Evolutionary conservation across 1,284 basidiomycete genomes (phyloP), one percentile per base, ranked within the genome.

Genomic region (Pseudozyma flocculosa): DNA sequence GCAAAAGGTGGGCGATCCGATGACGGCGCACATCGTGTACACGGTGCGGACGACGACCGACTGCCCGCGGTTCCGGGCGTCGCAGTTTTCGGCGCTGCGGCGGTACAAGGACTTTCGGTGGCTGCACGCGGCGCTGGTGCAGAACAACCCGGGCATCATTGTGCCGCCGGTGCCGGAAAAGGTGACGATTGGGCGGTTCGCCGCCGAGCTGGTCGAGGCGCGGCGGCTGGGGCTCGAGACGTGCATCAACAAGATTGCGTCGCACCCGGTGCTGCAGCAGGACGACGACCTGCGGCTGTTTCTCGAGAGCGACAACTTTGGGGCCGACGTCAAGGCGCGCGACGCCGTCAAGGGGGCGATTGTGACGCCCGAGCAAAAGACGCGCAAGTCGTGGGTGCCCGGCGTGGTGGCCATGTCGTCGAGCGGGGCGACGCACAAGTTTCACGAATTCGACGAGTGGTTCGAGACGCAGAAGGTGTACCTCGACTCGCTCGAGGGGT

Each of bases 81-180:
- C 23, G 24, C 59, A 72, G 19, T 70, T 74, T 36, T 75, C 92
- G 4, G 92, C 95, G 34, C 85, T 99, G 8, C 85, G 94, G 18
- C 87, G 94, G 21, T 99, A 95, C 79, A 91, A 89, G 19, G 95
- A 99, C 79, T 99, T 98, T 75, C 83, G 96, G 19, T 98, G 95
- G 94, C 80, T 99, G 0, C 95, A 90, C 77, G 92, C 94, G 70
- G 87, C 88, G 0, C 83, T 99, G 1, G 88, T 87, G 0, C 78
- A 82, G 70, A 97, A 96, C 80, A 97, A 98, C 73, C 93, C 95
- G 1, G 95, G 94, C 3, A 92, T 97, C 4, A 89, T 98, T 43
- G 90, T 99, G 0, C 95, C 94, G 4, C 93, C 94, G 0, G 89
- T 90, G 1, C 94, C 94, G 0, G 94, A 94, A 79, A 99, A 99